Percentiles rank a stretch among this genome's conserved stretches.
Conservation (phyloP, 306 rosid genomes). For the Pachyrhizus erosus region DNA sequence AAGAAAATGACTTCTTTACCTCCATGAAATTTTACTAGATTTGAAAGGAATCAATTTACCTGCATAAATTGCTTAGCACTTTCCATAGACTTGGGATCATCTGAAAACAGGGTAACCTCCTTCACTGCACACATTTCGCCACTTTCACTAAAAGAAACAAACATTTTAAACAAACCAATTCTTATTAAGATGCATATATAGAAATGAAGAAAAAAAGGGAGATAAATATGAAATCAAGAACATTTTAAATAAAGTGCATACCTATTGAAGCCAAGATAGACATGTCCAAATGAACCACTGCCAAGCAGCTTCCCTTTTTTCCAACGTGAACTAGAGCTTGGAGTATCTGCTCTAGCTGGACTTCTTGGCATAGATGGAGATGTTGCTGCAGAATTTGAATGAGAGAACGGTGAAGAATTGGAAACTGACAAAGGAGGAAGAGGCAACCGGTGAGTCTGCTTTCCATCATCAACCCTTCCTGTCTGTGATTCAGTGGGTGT, state of each 20-base stretch:
- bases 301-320: slow-evolving; percentile 96
- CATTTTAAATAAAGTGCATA: slow-evolving; percentile 40
- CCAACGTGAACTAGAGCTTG: slow-evolving; percentile 94
- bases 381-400: slow-evolving; percentile 92
- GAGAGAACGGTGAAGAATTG: slow-evolving; percentile 74
- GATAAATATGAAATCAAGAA: slow-evolving; percentile 16
- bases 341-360: slow-evolving; percentile 96
- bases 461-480: slow-evolving; percentile 82
- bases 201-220: background rate
- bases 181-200: background rate
- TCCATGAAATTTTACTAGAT: background rate
- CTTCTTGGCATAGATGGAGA: slow-evolving; percentile 99
- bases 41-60: slow-evolving; percentile 54
- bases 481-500: slow-evolving; percentile 69
- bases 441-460: slow-evolving; percentile 95
- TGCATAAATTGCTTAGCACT: slow-evolving; percentile 94
- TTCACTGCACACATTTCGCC: slow-evolving; percentile 99
- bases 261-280: slow-evolving; percentile 95
- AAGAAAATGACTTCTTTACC: slow-evolving; percentile 11
- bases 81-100: slow-evolving; percentile 96
- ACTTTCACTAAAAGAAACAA: slow-evolving; percentile 68
- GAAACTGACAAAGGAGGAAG: slow-evolving; percentile 86
- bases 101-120: slow-evolving; percentile 97
- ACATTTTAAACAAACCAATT: slow-evolving; percentile 37
- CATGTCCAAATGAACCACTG: slow-evolving; percentile 98